Evolutionary conservation across 495 filamentous ascomycete genomes (phyloP).

Genomic region (Diplogelasinospora grovesii): DNA sequence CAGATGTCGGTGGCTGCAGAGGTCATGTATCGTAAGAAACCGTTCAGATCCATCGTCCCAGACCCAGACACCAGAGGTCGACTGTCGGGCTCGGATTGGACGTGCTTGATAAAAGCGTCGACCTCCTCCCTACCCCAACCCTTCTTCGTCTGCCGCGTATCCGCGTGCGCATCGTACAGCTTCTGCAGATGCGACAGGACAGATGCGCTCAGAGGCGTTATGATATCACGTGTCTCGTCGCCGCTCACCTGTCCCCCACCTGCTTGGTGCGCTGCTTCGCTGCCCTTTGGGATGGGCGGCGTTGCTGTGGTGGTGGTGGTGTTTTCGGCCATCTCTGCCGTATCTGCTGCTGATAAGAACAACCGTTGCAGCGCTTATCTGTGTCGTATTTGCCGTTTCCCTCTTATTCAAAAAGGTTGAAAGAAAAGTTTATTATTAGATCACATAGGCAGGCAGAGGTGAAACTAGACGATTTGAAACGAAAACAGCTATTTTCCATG

Average conservation of each 20-base stretch:
- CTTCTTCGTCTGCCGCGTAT: slow-evolving; percentile 12
- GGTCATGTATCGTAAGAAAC: slow-evolving; percentile 56
- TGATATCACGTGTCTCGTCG: slow-evolving; percentile 23
- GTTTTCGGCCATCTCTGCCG: neutral
- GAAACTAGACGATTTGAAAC: no score
- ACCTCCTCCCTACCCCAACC: slow-evolving; percentile 32
- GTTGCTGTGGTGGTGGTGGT: slow-evolving; percentile 4
- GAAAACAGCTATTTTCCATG: no score
- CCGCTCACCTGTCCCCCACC: slow-evolving; percentile 28
- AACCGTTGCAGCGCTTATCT: no score
- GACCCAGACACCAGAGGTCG: slow-evolving; percentile 11
- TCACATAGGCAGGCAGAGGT: no score
- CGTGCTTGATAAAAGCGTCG: slow-evolving; percentile 28
- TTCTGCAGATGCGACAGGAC: slow-evolving; percentile 30
- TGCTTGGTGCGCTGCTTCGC: slow-evolving; percentile 26
- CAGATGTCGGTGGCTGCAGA: slow-evolving; percentile 44
- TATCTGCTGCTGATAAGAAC: no score
- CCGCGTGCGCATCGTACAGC: slow-evolving; percentile 31
- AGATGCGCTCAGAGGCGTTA: slow-evolving; percentile 22
- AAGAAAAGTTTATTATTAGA: no score
- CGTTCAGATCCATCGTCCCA: slow-evolving; percentile 28
- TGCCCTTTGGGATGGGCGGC: slow-evolving; percentile 2
- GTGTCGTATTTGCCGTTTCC: no score
- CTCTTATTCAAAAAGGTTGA: no score
- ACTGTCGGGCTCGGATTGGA: slow-evolving; percentile 27